phyloP scores from a whole-genome alignment of 176 grass and related monocot species.

The Rhynchospora pubera region DNA sequence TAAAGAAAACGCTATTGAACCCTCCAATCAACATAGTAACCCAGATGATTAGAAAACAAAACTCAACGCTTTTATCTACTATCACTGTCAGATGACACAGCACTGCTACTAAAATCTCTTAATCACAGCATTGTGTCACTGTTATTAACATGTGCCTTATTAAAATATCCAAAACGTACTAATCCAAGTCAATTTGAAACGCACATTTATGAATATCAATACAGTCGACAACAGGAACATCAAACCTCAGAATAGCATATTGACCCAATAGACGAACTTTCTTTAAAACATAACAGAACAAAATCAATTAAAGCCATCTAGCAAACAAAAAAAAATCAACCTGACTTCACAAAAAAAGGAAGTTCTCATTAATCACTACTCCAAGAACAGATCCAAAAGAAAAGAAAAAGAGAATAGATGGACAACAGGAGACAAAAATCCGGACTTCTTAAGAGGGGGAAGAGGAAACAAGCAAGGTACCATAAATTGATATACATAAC shows the following conservation, averaged over 20 bases:
- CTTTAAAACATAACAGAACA: not conserved
- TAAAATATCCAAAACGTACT: not conserved
- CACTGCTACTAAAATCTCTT: not conserved
- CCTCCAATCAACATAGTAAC: not conserved
- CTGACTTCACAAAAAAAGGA: not conserved
- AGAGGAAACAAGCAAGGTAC: not conserved
- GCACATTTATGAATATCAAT: not conserved
- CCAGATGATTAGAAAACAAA: not conserved
- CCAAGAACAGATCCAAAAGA: slow-evolving; percentile 6
- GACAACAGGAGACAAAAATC: not conserved
- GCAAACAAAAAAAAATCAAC: not conserved
- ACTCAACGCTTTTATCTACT: not conserved
- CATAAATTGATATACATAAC: slow-evolving; percentile 23
- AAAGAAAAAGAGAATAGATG: not conserved
- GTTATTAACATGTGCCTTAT: not conserved
- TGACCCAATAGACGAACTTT: not conserved
- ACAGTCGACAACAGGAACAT: not conserved
- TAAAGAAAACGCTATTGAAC: not conserved
- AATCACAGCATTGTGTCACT: not conserved
- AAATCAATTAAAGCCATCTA: slow-evolving; percentile 1
- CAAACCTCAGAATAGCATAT: not conserved
- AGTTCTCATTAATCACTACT: slow-evolving; percentile 15
- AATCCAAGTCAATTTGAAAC: not conserved
- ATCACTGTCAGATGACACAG: not conserved
- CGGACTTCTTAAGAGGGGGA: not conserved